Conservation (phyloP, 1,284 basidiomycete genomes). For the Trametes pubescens region DNA sequence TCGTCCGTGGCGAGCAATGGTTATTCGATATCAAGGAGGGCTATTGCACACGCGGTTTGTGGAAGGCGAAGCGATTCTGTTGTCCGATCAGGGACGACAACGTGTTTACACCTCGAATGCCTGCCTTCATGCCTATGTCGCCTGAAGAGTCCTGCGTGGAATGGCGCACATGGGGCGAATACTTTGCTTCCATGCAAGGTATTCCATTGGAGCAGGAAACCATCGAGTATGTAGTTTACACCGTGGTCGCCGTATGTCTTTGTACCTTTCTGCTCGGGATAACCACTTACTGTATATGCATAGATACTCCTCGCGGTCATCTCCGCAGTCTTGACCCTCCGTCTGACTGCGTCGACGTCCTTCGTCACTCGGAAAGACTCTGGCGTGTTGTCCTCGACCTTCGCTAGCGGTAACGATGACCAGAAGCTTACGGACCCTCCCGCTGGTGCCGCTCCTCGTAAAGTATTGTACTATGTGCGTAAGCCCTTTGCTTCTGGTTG, state of each 20-base stretch:
- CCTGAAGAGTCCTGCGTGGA: conserved; percentile 61
- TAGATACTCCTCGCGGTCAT: conserved; percentile 76
- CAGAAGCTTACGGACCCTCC: conserved; percentile 33
- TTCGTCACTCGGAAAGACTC: conserved; percentile 91
- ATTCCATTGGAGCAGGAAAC: conserved; percentile 48
- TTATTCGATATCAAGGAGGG: conserved; percentile 97
- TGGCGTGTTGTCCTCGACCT: conserved; percentile 67
- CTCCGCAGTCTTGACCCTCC: conserved; percentile 85
- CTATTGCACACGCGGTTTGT: conserved; percentile 79
- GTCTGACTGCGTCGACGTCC: conserved; percentile 87
- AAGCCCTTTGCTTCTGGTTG: not conserved
- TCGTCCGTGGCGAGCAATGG: conserved; percentile 89
- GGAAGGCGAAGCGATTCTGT: conserved; percentile 84
- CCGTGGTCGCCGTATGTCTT: conserved; percentile 75
- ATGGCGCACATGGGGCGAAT: conserved; percentile 81
- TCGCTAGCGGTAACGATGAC: conserved; percentile 42
- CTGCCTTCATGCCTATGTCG: conserved; percentile 31
- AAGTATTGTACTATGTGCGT: conserved; percentile 85
- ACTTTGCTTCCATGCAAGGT: conserved; percentile 45
- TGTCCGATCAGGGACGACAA: conserved; percentile 58
- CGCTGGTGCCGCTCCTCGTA: conserved; percentile 55
- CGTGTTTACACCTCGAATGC: conserved; percentile 11
- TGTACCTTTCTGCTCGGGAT: conserved; percentile 10
- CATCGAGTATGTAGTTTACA: conserved; percentile 79
- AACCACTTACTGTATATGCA: conserved; percentile 8